Evolutionary conservation across 1,284 basidiomycete species (phyloP).

Genomic region (Leccinum pachyderme): DNA sequence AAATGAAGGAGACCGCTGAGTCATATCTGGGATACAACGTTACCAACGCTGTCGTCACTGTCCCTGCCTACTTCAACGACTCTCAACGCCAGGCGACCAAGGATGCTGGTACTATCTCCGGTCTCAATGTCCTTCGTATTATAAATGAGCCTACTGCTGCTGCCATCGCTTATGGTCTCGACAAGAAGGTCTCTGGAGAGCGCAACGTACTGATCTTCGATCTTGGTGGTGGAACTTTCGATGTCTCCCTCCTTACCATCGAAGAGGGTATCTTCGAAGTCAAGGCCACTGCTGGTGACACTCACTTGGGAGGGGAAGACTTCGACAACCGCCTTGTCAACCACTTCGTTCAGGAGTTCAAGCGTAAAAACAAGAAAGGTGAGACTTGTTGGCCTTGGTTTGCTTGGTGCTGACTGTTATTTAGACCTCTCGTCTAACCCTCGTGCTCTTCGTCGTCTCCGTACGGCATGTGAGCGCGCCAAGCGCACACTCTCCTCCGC

Average conservation of each 20-base stretch:
- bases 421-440: conserved; percentile 87
- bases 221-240: conserved; percentile 98
- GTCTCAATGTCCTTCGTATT: conserved; percentile 92
- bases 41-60: conserved; percentile 90
- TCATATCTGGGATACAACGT: conserved; percentile 88
- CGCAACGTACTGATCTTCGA: conserved; percentile 97
- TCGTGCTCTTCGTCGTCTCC: conserved; percentile 95
- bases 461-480: conserved; percentile 97
- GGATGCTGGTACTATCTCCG: conserved; percentile 89
- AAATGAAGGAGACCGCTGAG: conserved; percentile 99
- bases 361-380: conserved; percentile 98
- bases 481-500: conserved; percentile 98
- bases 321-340: conserved; percentile 99
- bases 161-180: conserved; percentile 93
- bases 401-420: conserved; percentile 19
- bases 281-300: conserved; percentile 98
- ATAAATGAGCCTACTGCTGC: conserved; percentile 97
- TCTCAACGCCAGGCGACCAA: conserved; percentile 96
- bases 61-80: conserved; percentile 98
- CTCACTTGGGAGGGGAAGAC: conserved; percentile 98
- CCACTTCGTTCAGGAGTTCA: conserved; percentile 98
- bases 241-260: conserved; percentile 97
- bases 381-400: conserved; percentile 20
- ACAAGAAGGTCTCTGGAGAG: conserved; percentile 85
- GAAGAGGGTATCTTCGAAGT: conserved; percentile 99